Percentiles rank a stretch among this genome's conserved stretches.
phyloP scores from a whole-genome alignment of 495 filamentous ascomycete genomes.

The Penicillium salamii region DNA sequence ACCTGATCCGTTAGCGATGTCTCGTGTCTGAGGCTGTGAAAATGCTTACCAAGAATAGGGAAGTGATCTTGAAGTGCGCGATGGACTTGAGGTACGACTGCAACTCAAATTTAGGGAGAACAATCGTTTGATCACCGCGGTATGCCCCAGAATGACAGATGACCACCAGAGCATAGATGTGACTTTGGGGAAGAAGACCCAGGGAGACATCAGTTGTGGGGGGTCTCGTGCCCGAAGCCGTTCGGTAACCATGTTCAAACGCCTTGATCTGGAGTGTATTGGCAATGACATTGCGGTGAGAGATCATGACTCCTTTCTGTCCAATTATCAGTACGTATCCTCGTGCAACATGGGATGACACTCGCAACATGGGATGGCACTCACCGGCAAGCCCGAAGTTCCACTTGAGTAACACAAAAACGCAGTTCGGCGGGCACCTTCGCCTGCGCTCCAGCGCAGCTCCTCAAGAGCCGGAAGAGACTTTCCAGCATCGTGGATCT shows the following conservation, averaged over 20 bases:
- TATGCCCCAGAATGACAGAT: slow-evolving; percentile 67
- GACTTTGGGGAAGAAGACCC: slow-evolving; percentile 77
- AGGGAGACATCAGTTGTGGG: slow-evolving; percentile 58
- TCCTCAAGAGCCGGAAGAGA: slow-evolving; percentile 60
- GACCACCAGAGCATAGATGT: slow-evolving; percentile 84
- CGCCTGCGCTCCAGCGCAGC: slow-evolving; percentile 68
- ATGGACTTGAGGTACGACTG: slow-evolving; percentile 61
- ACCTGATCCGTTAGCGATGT: slow-evolving; percentile 44
- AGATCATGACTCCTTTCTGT: slow-evolving; percentile 93
- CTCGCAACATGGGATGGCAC: slow-evolving; percentile 46
- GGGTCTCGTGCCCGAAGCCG: slow-evolving; percentile 21
- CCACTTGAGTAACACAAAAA: slow-evolving; percentile 90
- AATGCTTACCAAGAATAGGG: slow-evolving; percentile 60
- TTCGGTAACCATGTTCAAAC: slow-evolving; percentile 51
- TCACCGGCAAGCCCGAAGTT: slow-evolving; percentile 79
- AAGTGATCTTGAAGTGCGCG: slow-evolving; percentile 68
- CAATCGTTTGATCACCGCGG: slow-evolving; percentile 72
- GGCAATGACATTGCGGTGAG: slow-evolving; percentile 83
- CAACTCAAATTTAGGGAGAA: slow-evolving; percentile 86
- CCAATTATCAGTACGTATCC: not conserved
- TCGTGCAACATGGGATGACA: slow-evolving; percentile 4
- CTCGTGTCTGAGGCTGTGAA: not conserved
- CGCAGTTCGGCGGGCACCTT: slow-evolving; percentile 71
- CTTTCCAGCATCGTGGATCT: slow-evolving; percentile 64
- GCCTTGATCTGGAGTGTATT: slow-evolving; percentile 66